A percentile compares a stretch with the other conserved stretches of the same genome.
These are phyloP conservation scores for Ascocoryne sarcoides DNA, from an alignment of 2,329 filamentous ascomycete species.

Conservation along the genomic window DNA sequence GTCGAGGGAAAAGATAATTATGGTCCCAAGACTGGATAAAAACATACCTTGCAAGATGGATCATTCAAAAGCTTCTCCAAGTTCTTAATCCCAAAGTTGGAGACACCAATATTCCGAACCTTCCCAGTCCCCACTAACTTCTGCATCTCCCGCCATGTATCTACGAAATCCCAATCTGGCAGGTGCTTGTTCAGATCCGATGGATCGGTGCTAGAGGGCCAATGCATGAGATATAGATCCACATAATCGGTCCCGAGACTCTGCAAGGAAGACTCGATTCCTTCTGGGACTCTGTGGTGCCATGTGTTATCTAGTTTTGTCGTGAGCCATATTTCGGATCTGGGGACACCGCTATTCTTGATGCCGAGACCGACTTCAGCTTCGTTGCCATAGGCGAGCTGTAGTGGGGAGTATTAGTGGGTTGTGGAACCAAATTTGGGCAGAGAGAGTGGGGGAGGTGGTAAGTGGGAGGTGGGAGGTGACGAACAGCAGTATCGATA, in stretches of 20 bases:
- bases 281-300: slow-evolving; percentile 60
- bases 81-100: slow-evolving; percentile 77
- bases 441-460: background rate
- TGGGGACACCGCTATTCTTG: slow-evolving; percentile 56
- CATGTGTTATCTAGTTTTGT: slow-evolving; percentile 78
- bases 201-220: slow-evolving; percentile 57
- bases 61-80: slow-evolving; percentile 67
- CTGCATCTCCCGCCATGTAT: slow-evolving; percentile 69
- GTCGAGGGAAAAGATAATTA: too few species aligned
- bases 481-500: slow-evolving; percentile 51
- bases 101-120: slow-evolving; percentile 74
- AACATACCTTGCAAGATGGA: slow-evolving; percentile 48
- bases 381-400: slow-evolving; percentile 69
- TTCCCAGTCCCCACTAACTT: slow-evolving; percentile 61
- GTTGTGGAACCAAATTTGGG: background rate
- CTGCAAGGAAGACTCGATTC: slow-evolving; percentile 49
- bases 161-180: slow-evolving; percentile 71
- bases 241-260: slow-evolving; percentile 56
- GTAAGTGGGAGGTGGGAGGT: background rate
- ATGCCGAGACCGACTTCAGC: slow-evolving; percentile 58
- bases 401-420: background rate
- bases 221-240: slow-evolving; percentile 66
- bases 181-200: slow-evolving; percentile 52
- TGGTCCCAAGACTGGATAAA: too few species aligned
- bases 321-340: slow-evolving; percentile 61